A percentile compares a stretch with the other conserved stretches of the same genome.
Evolutionary conservation across 1,284 basidiomycete species (phyloP).

Genomic region (Agroathelia rolfsii): DNA sequence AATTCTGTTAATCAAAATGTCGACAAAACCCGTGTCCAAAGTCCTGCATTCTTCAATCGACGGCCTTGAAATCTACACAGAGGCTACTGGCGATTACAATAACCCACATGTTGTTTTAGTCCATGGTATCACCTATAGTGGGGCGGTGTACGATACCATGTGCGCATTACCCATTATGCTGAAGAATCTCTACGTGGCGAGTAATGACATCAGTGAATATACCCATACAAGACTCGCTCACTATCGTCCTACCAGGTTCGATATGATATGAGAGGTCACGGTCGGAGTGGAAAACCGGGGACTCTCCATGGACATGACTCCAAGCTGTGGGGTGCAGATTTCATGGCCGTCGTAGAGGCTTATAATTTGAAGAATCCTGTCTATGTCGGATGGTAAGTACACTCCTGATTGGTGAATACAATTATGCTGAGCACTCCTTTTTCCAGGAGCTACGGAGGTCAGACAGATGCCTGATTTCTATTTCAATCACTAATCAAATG

Average conservation of each 20-base stretch:
- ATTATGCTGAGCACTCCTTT: too few species aligned
- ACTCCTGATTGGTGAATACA: slow-evolving; percentile 18
- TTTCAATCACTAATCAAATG: too few species aligned
- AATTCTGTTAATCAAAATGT: too few species aligned
- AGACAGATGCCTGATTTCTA: too few species aligned
- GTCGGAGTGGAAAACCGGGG: slow-evolving; percentile 13
- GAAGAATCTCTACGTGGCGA: slow-evolving; percentile 14
- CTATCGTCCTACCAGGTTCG: slow-evolving; percentile 11
- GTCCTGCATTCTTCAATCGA: slow-evolving; percentile 15
- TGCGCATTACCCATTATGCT: slow-evolving; percentile 10
- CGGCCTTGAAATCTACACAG: slow-evolving; percentile 15
- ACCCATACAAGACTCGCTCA: background rate
- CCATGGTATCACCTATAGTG: slow-evolving; percentile 13
- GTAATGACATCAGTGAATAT: slow-evolving; percentile 1
- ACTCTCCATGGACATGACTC: slow-evolving; percentile 9
- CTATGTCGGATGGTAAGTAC: slow-evolving; percentile 15
- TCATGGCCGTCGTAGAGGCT: slow-evolving; percentile 10
- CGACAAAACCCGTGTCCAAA: slow-evolving; percentile 1
- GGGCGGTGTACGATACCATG: slow-evolving; percentile 12
- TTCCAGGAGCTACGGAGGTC: too few species aligned
- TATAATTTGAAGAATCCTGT: slow-evolving; percentile 10
- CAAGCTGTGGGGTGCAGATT: slow-evolving; percentile 12
- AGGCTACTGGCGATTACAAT: slow-evolving; percentile 13
- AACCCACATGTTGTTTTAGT: slow-evolving; percentile 15
- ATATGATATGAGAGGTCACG: slow-evolving; percentile 16